phyloP scores from a whole-genome alignment of 1,284 basidiomycete species.

The Ceratobasidium sp. region DNA sequence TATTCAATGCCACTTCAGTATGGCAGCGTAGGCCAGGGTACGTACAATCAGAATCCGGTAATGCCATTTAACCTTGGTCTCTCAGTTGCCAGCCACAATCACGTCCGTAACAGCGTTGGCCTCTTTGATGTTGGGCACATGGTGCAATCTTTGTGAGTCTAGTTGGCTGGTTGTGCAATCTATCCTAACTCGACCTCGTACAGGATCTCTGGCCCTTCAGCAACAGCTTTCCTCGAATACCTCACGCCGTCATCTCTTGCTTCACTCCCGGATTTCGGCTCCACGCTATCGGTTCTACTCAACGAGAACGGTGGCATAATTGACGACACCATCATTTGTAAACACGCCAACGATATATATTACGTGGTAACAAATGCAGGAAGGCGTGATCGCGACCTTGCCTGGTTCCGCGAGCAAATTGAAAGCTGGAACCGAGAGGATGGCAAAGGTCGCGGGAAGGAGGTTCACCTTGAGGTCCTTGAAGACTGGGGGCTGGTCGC shows the following conservation, averaged over 20 bases:
- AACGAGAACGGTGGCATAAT: constrained; percentile 94
- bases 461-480: constrained; percentile 84
- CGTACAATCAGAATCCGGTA: constrained; percentile 51
- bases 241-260: constrained; percentile 85
- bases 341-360: constrained; percentile 81
- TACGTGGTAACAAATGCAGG: constrained; percentile 99
- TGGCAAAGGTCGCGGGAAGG: constrained; percentile 61
- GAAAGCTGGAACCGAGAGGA: constrained; percentile 78
- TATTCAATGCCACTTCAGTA: constrained; percentile 95
- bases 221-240: constrained; percentile 84
- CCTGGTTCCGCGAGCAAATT: constrained; percentile 80
- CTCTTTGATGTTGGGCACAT: constrained; percentile 99
- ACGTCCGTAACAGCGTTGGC: constrained; percentile 86
- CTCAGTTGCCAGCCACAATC: constrained; percentile 89
- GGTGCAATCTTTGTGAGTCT: constrained; percentile 83
- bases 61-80: constrained; percentile 21
- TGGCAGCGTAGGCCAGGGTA: constrained; percentile 84
- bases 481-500: constrained; percentile 92
- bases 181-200: not conserved
- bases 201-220: constrained; percentile 81
- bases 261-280: constrained; percentile 75
- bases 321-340: constrained; percentile 92
- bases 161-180: not conserved
- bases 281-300: constrained; percentile 88
- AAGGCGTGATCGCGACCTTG: constrained; percentile 82